Evolutionary conservation across 805 yeast genomes (phyloP).

Genomic region (Wickerhamiella lipophila): DNA sequence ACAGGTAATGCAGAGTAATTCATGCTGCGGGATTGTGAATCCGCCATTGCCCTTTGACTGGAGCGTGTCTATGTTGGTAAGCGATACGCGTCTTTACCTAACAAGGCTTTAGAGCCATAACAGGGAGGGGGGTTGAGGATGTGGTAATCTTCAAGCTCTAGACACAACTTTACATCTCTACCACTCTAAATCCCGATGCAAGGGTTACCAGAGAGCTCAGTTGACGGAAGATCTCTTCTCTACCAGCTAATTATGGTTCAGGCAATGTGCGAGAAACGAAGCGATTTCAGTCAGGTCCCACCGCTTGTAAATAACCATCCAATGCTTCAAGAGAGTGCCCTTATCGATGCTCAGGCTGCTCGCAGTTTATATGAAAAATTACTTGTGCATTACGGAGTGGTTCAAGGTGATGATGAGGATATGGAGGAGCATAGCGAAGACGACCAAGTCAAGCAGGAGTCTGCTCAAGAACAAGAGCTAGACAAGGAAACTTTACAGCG

Average conservation of each 20-base stretch:
- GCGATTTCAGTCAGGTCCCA: conserved; percentile 21
- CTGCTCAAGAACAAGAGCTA: conserved; percentile 13
- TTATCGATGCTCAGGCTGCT: conserved; percentile 16
- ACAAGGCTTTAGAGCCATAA: not conserved
- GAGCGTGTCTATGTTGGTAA: conserved; percentile 8
- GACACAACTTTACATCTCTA: not conserved
- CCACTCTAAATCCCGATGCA: not conserved
- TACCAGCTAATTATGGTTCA: conserved; percentile 27
- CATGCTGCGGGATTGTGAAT: conserved; percentile 6
- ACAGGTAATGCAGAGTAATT: conserved; percentile 10
- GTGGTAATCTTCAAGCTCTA: not conserved
- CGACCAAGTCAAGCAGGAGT: not conserved
- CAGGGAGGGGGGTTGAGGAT: not conserved
- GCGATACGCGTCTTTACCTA: conserved; percentile 9
- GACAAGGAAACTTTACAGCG: not conserved
- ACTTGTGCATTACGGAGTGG: conserved; percentile 16
- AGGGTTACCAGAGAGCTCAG: conserved; percentile 9
- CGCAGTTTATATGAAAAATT: conserved; percentile 19
- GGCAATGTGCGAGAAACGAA: conserved; percentile 26
- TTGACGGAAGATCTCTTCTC: conserved; percentile 17
- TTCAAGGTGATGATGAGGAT: not conserved
- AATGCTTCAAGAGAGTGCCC: conserved; percentile 16
- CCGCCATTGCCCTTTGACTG: conserved; percentile 8
- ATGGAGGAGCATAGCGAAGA: not conserved
- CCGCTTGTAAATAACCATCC: conserved; percentile 24